phyloP scores from a whole-genome alignment of 2,329 filamentous ascomycete species.

The Neophaeococcomyces mojaviensis region DNA sequence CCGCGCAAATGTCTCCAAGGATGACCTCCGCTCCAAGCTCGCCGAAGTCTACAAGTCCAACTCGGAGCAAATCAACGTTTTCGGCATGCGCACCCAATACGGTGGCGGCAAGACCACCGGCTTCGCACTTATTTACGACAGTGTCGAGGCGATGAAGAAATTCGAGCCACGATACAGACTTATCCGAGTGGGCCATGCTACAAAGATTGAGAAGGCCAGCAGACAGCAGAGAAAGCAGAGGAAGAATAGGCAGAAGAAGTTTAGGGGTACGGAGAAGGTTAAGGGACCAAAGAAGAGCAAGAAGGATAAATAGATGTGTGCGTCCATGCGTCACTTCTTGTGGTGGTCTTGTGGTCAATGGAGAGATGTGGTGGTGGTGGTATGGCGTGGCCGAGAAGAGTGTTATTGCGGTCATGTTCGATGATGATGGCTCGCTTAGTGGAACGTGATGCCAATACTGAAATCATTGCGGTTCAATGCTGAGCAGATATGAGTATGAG shows the following conservation, averaged over 20 bases:
- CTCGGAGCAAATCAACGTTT: slow-evolving; percentile 96
- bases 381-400: neutral
- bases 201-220: slow-evolving; percentile 93
- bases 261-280: slow-evolving; percentile 95
- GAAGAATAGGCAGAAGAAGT: slow-evolving; percentile 99
- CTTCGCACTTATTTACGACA: slow-evolving; percentile 98
- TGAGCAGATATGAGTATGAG: neutral
- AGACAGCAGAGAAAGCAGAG: slow-evolving; percentile 99
- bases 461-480: slow-evolving; percentile 2
- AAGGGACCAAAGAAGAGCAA: slow-evolving; percentile 93
- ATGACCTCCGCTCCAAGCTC: slow-evolving; percentile 94
- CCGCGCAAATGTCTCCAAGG: slow-evolving; percentile 97
- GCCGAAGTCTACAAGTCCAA: slow-evolving; percentile 93
- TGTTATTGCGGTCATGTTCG: neutral
- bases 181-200: slow-evolving; percentile 82
- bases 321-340: slow-evolving; percentile 3
- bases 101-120: slow-evolving; percentile 99
- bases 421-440: too few relatives aligned
- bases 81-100: slow-evolving; percentile 96
- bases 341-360: slow-evolving; percentile 17
- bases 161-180: slow-evolving; percentile 98
- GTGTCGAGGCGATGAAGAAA: slow-evolving; percentile 97
- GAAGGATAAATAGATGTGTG: slow-evolving; percentile 54
- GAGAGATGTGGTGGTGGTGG: slow-evolving; percentile 10
- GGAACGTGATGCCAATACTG: too few relatives aligned